Conservation (phyloP, 768 basidiomycete genomes). For the Trametes maxima region DNA sequence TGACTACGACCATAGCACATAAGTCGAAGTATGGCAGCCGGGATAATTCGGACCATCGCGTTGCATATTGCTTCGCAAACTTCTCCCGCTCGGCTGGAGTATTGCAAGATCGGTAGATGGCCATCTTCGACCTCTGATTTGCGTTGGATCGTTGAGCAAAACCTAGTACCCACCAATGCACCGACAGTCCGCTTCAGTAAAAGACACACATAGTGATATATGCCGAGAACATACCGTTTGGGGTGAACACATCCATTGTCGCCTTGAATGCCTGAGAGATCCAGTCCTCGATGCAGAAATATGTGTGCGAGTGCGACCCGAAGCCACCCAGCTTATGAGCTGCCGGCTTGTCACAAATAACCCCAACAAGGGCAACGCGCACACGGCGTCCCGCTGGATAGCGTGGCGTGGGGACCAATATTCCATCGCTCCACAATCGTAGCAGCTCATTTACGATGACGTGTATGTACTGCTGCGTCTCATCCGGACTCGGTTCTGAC, state of each 20-base stretch:
- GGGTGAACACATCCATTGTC: constrained; percentile 24
- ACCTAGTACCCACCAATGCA: no score
- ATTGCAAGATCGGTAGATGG: background rate
- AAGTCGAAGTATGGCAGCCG: constrained; percentile 21
- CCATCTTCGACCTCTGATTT: constrained; percentile 23
- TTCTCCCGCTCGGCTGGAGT: constrained; percentile 1
- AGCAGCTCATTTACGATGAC: constrained; percentile 12
- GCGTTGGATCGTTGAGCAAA: constrained; percentile 20
- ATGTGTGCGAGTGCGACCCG: constrained; percentile 35
- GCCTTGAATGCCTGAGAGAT: constrained; percentile 32
- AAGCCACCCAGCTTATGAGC: constrained; percentile 39
- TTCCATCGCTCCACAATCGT: constrained; percentile 7
- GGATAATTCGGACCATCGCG: constrained; percentile 14
- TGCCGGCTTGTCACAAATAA: constrained; percentile 44
- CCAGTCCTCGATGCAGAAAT: constrained; percentile 41
- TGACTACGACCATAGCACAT: constrained; percentile 13
- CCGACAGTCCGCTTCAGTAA: no score
- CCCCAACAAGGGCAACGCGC: constrained; percentile 35
- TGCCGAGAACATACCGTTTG: constrained; percentile 19
- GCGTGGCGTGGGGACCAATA: background rate
- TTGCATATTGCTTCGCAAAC: constrained; percentile 7
- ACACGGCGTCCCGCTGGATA: constrained; percentile 31
- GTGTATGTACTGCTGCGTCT: constrained; percentile 1
- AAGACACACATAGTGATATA: background rate
- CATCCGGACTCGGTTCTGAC: constrained; percentile 12